These are phyloP conservation scores for Ilyonectria mors-panacis DNA, from an alignment of 2,329 filamentous ascomycete genomes.

Conservation along the genomic window DNA sequence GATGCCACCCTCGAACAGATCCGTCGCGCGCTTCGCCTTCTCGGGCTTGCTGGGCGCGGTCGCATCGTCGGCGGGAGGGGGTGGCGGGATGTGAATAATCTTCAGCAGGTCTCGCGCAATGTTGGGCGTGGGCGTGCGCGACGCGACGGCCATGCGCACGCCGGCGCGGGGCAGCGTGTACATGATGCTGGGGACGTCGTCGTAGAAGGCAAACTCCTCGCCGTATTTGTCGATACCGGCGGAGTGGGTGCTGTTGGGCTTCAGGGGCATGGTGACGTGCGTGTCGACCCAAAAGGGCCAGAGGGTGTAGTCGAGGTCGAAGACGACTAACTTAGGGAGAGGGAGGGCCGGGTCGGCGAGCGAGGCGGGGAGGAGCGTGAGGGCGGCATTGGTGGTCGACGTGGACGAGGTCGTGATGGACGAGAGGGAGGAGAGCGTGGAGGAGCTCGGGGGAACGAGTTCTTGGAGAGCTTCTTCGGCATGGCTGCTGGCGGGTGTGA, in stretches of 20 bases:
- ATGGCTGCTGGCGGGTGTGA: slow-evolving; percentile 31
- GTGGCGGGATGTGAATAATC: slow-evolving; percentile 73
- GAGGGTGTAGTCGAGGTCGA: slow-evolving; percentile 98
- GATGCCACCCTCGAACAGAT: slow-evolving; percentile 72
- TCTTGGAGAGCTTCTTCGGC: slow-evolving; percentile 54
- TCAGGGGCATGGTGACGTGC: slow-evolving; percentile 83
- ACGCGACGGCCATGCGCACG: slow-evolving; percentile 79
- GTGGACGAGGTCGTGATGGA: slow-evolving; percentile 46
- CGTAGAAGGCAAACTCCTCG: slow-evolving; percentile 80
- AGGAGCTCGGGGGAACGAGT: slow-evolving; percentile 39
- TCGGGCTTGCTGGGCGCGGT: slow-evolving; percentile 42
- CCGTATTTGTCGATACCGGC: slow-evolving; percentile 69
- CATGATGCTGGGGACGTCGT: slow-evolving; percentile 77
- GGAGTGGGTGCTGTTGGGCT: slow-evolving; percentile 60
- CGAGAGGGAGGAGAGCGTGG: slow-evolving; percentile 40
- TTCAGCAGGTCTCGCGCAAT: slow-evolving; percentile 86
- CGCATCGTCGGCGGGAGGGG: slow-evolving; percentile 38
- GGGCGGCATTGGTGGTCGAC: slow-evolving; percentile 27
- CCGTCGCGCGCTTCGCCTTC: slow-evolving; percentile 64
- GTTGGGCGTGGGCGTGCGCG: slow-evolving; percentile 84
- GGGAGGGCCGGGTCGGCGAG: slow-evolving; percentile 71
- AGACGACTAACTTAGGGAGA: slow-evolving; percentile 87
- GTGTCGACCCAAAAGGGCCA: slow-evolving; percentile 99
- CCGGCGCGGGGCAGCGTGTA: slow-evolving; percentile 66
- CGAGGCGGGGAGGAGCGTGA: slow-evolving; percentile 55